These are phyloP conservation scores for Fusarium virguliforme DNA, from an alignment of 2,329 filamentous ascomycete species.

Conservation along the genomic window DNA sequence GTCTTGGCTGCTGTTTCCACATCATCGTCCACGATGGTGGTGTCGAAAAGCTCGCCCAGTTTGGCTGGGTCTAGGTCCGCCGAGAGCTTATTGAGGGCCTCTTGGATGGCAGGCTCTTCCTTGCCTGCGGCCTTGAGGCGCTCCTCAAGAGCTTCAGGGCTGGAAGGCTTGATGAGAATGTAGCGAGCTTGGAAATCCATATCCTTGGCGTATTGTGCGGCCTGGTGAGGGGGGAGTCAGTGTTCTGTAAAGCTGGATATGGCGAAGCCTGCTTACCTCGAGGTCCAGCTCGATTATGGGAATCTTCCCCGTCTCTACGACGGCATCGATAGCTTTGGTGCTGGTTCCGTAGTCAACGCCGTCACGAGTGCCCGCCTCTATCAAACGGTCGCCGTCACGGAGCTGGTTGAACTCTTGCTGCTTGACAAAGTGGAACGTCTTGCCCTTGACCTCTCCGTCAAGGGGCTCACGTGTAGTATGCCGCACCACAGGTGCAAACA, in stretches of 20 bases:
- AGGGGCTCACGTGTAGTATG: conserved; percentile 69
- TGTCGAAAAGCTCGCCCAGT: conserved; percentile 51
- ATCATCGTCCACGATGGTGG: conserved; percentile 50
- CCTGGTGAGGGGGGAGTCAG: conserved; percentile 56
- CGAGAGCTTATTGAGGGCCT: conserved; percentile 43
- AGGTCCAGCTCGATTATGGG: conserved; percentile 69
- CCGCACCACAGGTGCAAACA: conserved; percentile 73
- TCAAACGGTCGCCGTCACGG: conserved; percentile 72
- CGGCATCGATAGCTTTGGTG: conserved; percentile 66
- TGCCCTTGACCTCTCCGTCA: conserved; percentile 68
- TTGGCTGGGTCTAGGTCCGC: conserved; percentile 50
- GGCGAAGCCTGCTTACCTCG: conserved; percentile 61
- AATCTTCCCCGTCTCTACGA: conserved; percentile 72
- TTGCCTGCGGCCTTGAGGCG: conserved; percentile 52
- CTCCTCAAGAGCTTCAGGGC: conserved; percentile 46
- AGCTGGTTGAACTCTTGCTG: conserved; percentile 70
- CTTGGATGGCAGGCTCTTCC: conserved; percentile 45
- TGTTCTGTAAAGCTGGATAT: background rate
- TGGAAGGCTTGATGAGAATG: conserved; percentile 67
- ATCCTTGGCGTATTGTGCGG: conserved; percentile 71
- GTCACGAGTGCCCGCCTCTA: conserved; percentile 69
- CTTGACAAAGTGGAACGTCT: conserved; percentile 71
- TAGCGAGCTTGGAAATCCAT: conserved; percentile 70
- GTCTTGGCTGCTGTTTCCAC: conserved; percentile 43
- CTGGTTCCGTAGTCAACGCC: conserved; percentile 71